Evolutionary conservation across 2,329 filamentous ascomycete genomes (phyloP), one percentile per base, ranked within the genome.

Genomic region (Arthrocladium fulminans): DNA sequence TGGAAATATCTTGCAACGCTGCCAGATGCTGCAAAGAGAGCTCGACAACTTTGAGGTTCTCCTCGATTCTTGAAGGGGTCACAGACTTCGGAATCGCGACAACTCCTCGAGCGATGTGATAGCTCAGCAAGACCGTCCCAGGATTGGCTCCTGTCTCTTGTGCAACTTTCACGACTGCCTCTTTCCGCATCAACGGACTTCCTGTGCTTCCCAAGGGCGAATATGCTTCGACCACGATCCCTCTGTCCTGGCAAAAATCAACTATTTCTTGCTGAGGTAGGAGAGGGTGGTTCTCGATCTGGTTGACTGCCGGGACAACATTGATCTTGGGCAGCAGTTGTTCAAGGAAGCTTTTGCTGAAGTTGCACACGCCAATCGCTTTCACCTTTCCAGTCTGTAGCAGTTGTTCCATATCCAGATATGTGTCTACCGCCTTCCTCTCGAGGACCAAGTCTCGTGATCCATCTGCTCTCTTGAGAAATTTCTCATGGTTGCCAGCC

Each of bases 151-250:
- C 62, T 46, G 62, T 66, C 57, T 65, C 64, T 51, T 67, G 57
- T 3, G 68, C 66, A 30, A 71, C 64, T 39, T 65, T 63, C n/a
- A 68, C 61, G 23, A 71, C 64, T 4, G 66, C 63, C 48, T 65
- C 65, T 0, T 66, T 66, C 8, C 62, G 63, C 57, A 71, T 65
- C 24, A 71, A 52, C 25, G 68, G 68, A 47, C 65, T 67, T 2
- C 68, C 68, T 8, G 67, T 71, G 59, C 76, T 77, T 10, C 75
- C 75, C 13, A 77, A 72, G 0, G 75, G 73, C 29, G 70, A 75
- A 59, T 77, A 78, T 47, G 75, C 73, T 3, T 71, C 75, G 49
- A 77, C 57, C 58, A 76, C 73, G 53, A 77, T 77, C 17, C 69
- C 69, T 48, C 73, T 70, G 10, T 62, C 55, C 48, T 68, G 69